Base-by-base conservation (phyloP, 2,329 filamentous ascomycete genomes). In the Verticillium tricorpus region DNA sequence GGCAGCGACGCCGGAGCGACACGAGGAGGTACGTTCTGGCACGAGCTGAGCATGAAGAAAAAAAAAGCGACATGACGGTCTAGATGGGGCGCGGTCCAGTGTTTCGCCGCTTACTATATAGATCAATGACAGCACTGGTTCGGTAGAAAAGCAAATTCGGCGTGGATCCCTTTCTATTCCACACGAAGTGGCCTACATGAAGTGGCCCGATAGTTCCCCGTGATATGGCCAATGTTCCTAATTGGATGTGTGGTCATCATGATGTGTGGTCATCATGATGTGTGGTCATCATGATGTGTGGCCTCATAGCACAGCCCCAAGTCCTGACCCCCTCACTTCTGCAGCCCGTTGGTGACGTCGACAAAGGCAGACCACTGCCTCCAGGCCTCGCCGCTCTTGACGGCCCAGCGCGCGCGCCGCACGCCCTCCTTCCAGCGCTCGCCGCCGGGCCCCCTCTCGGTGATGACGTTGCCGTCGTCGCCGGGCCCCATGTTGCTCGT, bases 351-450 rank as follows among this genome's bases (percentile, higher is more conserved):
- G 11, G 91, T 96, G 37, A 91, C 86, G 63, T 94, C 85, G 40
- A 96, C 93, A 77, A 97, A 98, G 25, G 82, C 82, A 62, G 88
- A 82, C 87, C 95, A 94, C 77, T 93, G 88, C 72, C 82, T 88
- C 82, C 91, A 88, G n/a, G 94, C 92, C 73, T 89, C 87, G 56
- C 94, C 93, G 73, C 92, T 97, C 76, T 88, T 85, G 57, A 99
- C 85, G 12, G 92, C 92, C 91, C 92, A 96, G 69, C 89, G 87
- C 17, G 95, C 95, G 72, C 92, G 85, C 69, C 94, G 82, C 15
- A 97, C 86, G 59, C 94, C 95, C 73, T 97, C 94, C 79, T 96
- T 99, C 95, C 95, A 99, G 70, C 94, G 85, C 62, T 91, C 86
- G 15, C 91, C 91, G 12, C 90, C 93, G 5, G 93, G 93, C 0